Conservation (phyloP, 208 protist genomes). For the Trypanosoma conorhini region DNA sequence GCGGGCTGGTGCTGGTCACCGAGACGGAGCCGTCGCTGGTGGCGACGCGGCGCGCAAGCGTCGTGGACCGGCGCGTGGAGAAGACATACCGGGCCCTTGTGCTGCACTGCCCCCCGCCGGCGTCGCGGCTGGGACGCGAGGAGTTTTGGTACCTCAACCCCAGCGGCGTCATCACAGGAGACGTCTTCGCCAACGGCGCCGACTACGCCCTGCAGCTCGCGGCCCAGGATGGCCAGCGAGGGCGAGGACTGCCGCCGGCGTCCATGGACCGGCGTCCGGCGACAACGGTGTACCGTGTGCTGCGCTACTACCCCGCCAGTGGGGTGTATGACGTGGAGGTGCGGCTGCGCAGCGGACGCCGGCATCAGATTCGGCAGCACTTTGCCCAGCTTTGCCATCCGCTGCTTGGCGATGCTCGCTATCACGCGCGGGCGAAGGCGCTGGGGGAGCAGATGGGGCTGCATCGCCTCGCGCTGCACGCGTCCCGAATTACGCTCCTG, state of each 20-base stretch:
- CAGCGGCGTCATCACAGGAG: slow-evolving; percentile 30
- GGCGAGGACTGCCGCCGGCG: slow-evolving; percentile 11
- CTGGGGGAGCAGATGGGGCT: slow-evolving; percentile 24
- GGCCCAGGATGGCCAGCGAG: background rate
- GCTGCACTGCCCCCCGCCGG: slow-evolving; percentile 39
- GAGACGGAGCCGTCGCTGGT: slow-evolving; percentile 32
- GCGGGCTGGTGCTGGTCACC: slow-evolving; percentile 62
- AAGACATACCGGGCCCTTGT: slow-evolving; percentile 73
- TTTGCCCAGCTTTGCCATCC: slow-evolving; percentile 64
- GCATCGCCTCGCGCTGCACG: slow-evolving; percentile 38
- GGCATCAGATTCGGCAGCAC: slow-evolving; percentile 88
- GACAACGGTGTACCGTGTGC: slow-evolving; percentile 59
- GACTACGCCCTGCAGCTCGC: slow-evolving; percentile 27
- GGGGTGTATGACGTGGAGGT: slow-evolving; percentile 71
- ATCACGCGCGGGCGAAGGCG: slow-evolving; percentile 36
- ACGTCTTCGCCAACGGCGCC: slow-evolving; percentile 43
- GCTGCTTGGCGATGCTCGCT: slow-evolving; percentile 67
- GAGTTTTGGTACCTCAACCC: slow-evolving; percentile 44
- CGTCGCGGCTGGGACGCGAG: slow-evolving; percentile 24
- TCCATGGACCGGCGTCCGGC: slow-evolving; percentile 46
- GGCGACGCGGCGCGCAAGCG: slow-evolving; percentile 34
- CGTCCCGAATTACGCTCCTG: slow-evolving; percentile 34
- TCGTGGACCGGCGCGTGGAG: slow-evolving; percentile 36
- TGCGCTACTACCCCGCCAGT: slow-evolving; percentile 53
- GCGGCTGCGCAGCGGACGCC: slow-evolving; percentile 51